Base-by-base conservation (phyloP, 2,329 filamentous ascomycete genomes). In the Penicillium sp. region DNA sequence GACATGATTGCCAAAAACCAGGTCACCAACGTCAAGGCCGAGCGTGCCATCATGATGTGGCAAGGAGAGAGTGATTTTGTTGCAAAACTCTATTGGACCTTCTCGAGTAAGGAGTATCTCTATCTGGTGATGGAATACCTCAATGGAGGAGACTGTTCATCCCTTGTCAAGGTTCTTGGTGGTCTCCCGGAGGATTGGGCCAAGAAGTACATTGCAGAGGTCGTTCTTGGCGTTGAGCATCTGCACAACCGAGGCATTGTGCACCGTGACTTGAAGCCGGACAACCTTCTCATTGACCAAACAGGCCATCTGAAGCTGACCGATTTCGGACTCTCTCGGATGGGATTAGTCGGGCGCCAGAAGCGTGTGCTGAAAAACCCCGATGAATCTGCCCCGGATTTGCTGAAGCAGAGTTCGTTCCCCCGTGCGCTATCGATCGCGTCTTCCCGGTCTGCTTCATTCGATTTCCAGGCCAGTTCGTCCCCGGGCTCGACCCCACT, bases 1-100 rank as follows among this genome's bases (percentile, higher is more conserved):
- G 94, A 99, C 79, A 99, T 99, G 94, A 91, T 99, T 59, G 94
- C 94, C 58, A 99, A 99, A 76, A 99, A 99, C 72, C 94, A 99
- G 71, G 92, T 99, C 64, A 96, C 94, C 63, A 99, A 99, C 69
- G 94, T 99, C 68, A 97, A 99, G 75, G 94, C 95, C 8, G 94
- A 99, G 75, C 86, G 94, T 62, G 95, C 95, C 21, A 99, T 99
- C 70, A 97, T 99, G 94, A 99, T 99, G 94, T 97, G 94, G 91
- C 94, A 99, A 77, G 94, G 94, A 21, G 92, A 97, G 74, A 99
- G 95, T 72, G 94, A 99, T 56, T 99, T 99, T 71, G 94, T 99
- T 54, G 94, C 94, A 24, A 99, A 99, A 77, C 83, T 99, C 11
- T 99, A 97, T 77, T 99, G 95, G 95, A 99, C 94, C 0, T 99